A percentile compares a stretch with the other conserved stretches of the same genome.
Evolutionary conservation across 2,329 filamentous ascomycete species (phyloP).

Genomic region (Fusarium gaditjirri): DNA sequence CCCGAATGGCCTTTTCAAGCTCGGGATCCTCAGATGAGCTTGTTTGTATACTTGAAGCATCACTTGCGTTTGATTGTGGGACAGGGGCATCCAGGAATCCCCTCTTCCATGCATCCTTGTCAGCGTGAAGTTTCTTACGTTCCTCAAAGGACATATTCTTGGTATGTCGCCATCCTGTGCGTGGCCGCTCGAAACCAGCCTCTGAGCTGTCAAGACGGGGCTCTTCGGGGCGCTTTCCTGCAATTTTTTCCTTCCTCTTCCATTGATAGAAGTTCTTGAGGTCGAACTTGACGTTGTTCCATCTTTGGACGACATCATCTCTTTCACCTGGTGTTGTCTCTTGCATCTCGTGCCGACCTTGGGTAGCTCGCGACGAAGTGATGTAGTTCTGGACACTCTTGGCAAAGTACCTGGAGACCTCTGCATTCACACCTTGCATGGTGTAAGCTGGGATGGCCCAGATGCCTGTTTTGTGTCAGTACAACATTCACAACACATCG

Average conservation of each 20-base stretch:
- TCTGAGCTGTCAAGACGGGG: slow-evolving; percentile 20
- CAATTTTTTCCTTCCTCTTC: slow-evolving; percentile 58
- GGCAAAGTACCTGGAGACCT: slow-evolving; percentile 76
- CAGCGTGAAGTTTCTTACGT: slow-evolving; percentile 60
- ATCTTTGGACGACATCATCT: slow-evolving; percentile 71
- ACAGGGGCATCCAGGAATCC: slow-evolving; percentile 34
- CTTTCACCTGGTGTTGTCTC: slow-evolving; percentile 67
- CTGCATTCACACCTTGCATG: slow-evolving; percentile 83
- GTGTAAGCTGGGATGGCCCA: slow-evolving; percentile 83
- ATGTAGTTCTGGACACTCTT: slow-evolving; percentile 82
- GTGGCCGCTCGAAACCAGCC: slow-evolving; percentile 45
- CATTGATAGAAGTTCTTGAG: slow-evolving; percentile 68
- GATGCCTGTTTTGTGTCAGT: slow-evolving; percentile 53
- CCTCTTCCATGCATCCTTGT: slow-evolving; percentile 57
- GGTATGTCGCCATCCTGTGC: slow-evolving; percentile 61
- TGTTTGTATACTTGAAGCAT: slow-evolving; percentile 19
- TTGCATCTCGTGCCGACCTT: slow-evolving; percentile 76
- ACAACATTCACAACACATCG: neutral
- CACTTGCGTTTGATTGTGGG: slow-evolving; percentile 16
- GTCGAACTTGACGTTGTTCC: slow-evolving; percentile 70
- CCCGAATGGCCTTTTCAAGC: slow-evolving; percentile 77
- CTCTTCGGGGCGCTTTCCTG: slow-evolving; percentile 47
- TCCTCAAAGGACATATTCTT: slow-evolving; percentile 62
- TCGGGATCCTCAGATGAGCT: slow-evolving; percentile 61
- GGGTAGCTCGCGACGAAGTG: slow-evolving; percentile 77